Conservation (phyloP, 2,329 filamentous ascomycete genomes). For the Aspergillus sp. region DNA sequence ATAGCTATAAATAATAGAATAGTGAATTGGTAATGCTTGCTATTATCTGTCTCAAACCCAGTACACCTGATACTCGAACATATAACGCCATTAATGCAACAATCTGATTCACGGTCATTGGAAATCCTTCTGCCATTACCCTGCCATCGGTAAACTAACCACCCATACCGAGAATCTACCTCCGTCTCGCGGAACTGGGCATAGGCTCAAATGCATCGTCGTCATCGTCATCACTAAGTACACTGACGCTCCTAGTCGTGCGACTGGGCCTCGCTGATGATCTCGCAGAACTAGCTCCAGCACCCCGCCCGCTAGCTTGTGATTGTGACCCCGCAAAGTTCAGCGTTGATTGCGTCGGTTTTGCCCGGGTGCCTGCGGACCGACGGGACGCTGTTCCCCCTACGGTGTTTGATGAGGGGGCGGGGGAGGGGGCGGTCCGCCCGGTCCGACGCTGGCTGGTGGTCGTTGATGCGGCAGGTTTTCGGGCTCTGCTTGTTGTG, state of each 20-base stretch:
- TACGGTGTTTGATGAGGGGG: constrained; percentile 28
- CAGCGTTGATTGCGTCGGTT: constrained; percentile 36
- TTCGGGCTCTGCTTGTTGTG: constrained; percentile 13
- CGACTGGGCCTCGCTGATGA: constrained; percentile 22
- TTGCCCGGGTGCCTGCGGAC: constrained; percentile 1
- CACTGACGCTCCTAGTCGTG: constrained; percentile 28
- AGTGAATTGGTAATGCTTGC: too few species aligned
- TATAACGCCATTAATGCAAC: too few species aligned
- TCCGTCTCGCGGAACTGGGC: constrained; percentile 19
- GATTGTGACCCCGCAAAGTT: constrained; percentile 39
- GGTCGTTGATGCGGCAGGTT: constrained; percentile 16
- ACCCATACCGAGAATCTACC: constrained; percentile 6
- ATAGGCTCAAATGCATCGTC: constrained; percentile 45
- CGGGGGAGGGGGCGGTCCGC: constrained; percentile 26
- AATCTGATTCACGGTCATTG: too few species aligned
- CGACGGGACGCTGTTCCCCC: constrained; percentile 13
- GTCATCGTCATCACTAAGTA: constrained; percentile 35
- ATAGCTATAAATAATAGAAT: too few species aligned
- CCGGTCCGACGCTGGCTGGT: constrained; percentile 17
- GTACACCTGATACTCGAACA: too few species aligned
- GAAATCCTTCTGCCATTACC: too few species aligned
- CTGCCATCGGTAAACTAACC: too few species aligned
- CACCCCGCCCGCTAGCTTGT: constrained; percentile 26
- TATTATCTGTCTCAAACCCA: too few species aligned
- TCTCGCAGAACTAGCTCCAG: constrained; percentile 4